Percentiles rank a stretch among this genome's conserved stretches.
phyloP scores from a whole-genome alignment of 306 rosid species.

The Comarum palustre region DNA sequence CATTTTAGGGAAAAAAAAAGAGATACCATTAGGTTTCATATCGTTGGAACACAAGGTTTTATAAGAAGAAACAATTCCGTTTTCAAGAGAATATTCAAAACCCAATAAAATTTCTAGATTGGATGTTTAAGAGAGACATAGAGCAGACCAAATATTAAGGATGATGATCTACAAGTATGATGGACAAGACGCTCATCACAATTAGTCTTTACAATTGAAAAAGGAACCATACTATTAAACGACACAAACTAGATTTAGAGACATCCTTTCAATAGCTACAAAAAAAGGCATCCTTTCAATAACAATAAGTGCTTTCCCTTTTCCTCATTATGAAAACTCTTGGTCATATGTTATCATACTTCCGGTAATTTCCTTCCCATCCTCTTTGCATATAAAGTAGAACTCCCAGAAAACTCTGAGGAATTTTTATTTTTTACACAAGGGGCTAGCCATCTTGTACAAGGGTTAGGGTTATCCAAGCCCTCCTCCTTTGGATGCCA shows the following conservation, averaged over 20 bases:
- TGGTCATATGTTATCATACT: not conserved
- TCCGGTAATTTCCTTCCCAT: not conserved
- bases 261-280: not conserved
- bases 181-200: not conserved
- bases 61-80: no score
- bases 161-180: not conserved
- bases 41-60: no score
- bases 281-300: no score
- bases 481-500: not conserved
- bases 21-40: no score
- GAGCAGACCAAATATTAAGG: not conserved
- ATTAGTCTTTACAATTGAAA: not conserved
- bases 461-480: not conserved
- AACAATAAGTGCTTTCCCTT: not conserved
- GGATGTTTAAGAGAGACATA: not conserved
- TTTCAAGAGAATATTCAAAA: not conserved
- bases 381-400: not conserved
- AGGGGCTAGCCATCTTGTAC: not conserved
- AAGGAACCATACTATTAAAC: not conserved
- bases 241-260: not conserved
- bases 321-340: not conserved
- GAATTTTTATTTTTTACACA: not conserved
- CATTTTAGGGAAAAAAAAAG: not conserved
- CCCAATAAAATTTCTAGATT: not conserved
- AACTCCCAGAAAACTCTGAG: not conserved